Conservation (phyloP, 306 rosid species). For the Prunus campanulata region DNA sequence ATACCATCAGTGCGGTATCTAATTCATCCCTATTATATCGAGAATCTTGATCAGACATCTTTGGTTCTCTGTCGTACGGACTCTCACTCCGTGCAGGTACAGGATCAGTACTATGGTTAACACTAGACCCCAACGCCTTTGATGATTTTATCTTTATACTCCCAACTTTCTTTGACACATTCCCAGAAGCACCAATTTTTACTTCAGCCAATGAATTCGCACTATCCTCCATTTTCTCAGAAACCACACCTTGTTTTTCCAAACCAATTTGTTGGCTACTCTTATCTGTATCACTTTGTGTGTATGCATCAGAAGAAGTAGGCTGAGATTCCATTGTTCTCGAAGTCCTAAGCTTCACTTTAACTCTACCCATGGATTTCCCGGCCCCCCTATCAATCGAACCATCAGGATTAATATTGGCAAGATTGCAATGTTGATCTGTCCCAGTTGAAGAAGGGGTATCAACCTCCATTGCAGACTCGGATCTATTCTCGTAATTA, state of each 20-base stretch:
- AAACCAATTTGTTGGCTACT: conserved; percentile 71
- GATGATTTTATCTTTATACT: conserved; percentile 80
- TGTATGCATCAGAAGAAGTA: conserved; percentile 66
- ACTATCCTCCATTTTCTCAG: conserved; percentile 73
- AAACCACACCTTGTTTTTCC: conserved; percentile 43
- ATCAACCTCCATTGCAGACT: conserved; percentile 72
- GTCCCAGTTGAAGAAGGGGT: conserved; percentile 83
- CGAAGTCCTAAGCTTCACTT: conserved; percentile 77
- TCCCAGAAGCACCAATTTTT: conserved; percentile 21
- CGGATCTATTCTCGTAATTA: conserved; percentile 35
- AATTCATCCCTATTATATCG: conserved; percentile 63
- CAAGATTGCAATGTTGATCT: conserved; percentile 60
- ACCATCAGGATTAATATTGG: conserved; percentile 62
- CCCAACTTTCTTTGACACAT: conserved; percentile 53
- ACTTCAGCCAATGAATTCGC: conserved; percentile 60
- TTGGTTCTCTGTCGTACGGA: conserved; percentile 42
- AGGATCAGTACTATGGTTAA: conserved; percentile 32
- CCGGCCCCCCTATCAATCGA: conserved; percentile 45
- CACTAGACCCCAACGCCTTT: conserved; percentile 54
- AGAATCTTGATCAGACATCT: conserved; percentile 36
- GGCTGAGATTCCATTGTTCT: conserved; percentile 63
- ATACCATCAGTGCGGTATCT: conserved; percentile 63
- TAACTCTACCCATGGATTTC: conserved; percentile 73
- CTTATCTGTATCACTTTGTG: conserved; percentile 83
- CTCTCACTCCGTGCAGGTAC: conserved; percentile 25